Evolutionary conservation across 2,329 filamentous ascomycete genomes (phyloP).

Genomic region (Aspergillus alliaceus): DNA sequence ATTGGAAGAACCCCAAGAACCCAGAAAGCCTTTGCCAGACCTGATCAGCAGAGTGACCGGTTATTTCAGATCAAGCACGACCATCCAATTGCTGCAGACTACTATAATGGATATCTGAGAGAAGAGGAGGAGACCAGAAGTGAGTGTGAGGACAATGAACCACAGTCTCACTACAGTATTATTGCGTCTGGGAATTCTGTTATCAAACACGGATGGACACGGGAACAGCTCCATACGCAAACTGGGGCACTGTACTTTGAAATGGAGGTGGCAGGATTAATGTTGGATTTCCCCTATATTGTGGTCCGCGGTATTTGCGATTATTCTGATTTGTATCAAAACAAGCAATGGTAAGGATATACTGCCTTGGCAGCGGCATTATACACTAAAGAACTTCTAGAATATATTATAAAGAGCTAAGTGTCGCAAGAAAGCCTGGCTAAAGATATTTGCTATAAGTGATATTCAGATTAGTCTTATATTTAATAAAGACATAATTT

Average conservation of each 20-base stretch:
- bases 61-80: conserved; percentile 8
- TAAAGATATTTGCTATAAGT: conserved; percentile 1
- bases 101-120: conserved; percentile 5
- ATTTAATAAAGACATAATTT: not conserved
- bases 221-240: conserved; percentile 10
- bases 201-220: conserved; percentile 8
- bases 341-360: conserved; percentile 13
- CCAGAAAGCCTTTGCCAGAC: conserved; percentile 7
- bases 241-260: conserved; percentile 13
- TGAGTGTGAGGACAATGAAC: conserved; percentile 9
- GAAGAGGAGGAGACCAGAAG: conserved; percentile 12
- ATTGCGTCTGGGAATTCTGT: conserved; percentile 20
- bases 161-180: conserved; percentile 12
- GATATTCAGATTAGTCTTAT: not conserved
- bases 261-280: conserved; percentile 10
- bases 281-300: conserved; percentile 8
- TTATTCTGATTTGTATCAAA: conserved; percentile 15
- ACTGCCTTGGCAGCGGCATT: conserved; percentile 16
- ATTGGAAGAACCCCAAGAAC: conserved; percentile 6
- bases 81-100: conserved; percentile 2
- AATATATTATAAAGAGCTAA: conserved; percentile 1
- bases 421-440: conserved; percentile 6
- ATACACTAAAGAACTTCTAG: conserved; percentile 18
- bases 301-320: conserved; percentile 15
- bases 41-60: conserved; percentile 4